phyloP scores from a whole-genome alignment of 2,329 filamentous ascomycete genomes.

The Paecilomyces niveus region DNA sequence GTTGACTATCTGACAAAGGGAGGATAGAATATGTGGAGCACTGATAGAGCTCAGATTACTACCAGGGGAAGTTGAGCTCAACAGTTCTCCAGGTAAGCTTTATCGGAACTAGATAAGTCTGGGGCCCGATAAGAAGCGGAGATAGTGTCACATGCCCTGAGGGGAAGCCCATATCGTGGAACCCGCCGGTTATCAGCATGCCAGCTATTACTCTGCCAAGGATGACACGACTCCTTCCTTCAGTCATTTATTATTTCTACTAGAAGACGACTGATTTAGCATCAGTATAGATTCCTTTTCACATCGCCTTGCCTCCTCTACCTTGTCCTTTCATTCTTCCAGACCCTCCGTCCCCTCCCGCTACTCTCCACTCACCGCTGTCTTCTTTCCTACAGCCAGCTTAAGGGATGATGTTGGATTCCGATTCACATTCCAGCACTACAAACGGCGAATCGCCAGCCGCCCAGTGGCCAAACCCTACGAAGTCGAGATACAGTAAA shows the following conservation, averaged over 20 bases:
- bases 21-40: background rate
- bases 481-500: slow-evolving; percentile 22
- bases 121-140: background rate
- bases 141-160: background rate
- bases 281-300: slow-evolving; percentile 13
- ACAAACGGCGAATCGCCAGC: slow-evolving; percentile 11
- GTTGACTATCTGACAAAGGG: background rate
- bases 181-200: background rate
- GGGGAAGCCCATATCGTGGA: background rate
- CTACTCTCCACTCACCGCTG: slow-evolving; percentile 1
- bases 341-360: background rate
- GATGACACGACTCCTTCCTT: background rate
- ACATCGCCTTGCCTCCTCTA: slow-evolving; percentile 3
- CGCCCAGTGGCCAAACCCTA: slow-evolving; percentile 13
- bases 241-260: slow-evolving; percentile 15
- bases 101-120: background rate
- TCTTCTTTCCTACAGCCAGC: background rate
- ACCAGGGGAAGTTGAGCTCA: background rate
- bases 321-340: slow-evolving; percentile 1
- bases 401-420: slow-evolving; percentile 12
- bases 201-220: background rate
- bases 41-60: background rate
- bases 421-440: slow-evolving; percentile 10
- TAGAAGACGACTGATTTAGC: slow-evolving; percentile 32
- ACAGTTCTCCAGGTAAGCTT: background rate